Conservation (phyloP, 192 early-diverging fungal species). For the Rhizophagus clarus region DNA sequence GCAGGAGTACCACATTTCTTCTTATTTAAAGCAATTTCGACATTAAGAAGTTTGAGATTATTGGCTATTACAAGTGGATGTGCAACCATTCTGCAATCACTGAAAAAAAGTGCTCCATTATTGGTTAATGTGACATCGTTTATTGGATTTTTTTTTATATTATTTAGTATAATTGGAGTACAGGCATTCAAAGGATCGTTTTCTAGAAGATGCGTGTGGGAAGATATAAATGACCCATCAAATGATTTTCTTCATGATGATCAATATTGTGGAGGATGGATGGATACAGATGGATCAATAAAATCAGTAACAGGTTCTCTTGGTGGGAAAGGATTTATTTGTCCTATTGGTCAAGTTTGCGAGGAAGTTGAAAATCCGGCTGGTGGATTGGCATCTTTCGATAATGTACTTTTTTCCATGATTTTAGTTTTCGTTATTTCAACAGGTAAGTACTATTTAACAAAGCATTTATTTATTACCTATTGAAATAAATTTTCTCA, state of each 20-base stretch:
- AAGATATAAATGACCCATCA: slow-evolving; percentile 24
- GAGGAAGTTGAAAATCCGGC: slow-evolving; percentile 46
- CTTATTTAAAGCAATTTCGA: slow-evolving; percentile 54
- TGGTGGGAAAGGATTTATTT: slow-evolving; percentile 56
- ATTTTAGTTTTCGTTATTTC: slow-evolving; percentile 58
- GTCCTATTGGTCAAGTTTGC: slow-evolving; percentile 48
- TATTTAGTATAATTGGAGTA: slow-evolving; percentile 64
- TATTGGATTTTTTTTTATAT: slow-evolving; percentile 61
- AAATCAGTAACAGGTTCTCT: neutral
- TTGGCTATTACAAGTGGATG: slow-evolving; percentile 58
- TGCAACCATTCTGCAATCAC: slow-evolving; percentile 54
- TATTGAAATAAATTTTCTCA: neutral
- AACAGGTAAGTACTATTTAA: slow-evolving; percentile 40
- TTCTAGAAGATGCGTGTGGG: slow-evolving; percentile 53
- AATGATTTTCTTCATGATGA: neutral
- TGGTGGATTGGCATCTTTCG: slow-evolving; percentile 50
- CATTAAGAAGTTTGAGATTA: slow-evolving; percentile 53
- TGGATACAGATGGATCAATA: slow-evolving; percentile 17
- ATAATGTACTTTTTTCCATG: slow-evolving; percentile 57
- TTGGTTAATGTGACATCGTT: slow-evolving; percentile 58
- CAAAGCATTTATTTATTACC: neutral
- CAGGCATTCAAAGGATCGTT: slow-evolving; percentile 64
- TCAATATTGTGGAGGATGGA: slow-evolving; percentile 42
- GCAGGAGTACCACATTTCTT: slow-evolving; percentile 43
- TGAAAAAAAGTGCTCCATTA: slow-evolving; percentile 60